A percentile compares a stretch with the other conserved stretches of the same genome.
These are phyloP conservation scores for Microbotryum violaceum DNA, from an alignment of 1,284 basidiomycete species.

Conservation along the genomic window DNA sequence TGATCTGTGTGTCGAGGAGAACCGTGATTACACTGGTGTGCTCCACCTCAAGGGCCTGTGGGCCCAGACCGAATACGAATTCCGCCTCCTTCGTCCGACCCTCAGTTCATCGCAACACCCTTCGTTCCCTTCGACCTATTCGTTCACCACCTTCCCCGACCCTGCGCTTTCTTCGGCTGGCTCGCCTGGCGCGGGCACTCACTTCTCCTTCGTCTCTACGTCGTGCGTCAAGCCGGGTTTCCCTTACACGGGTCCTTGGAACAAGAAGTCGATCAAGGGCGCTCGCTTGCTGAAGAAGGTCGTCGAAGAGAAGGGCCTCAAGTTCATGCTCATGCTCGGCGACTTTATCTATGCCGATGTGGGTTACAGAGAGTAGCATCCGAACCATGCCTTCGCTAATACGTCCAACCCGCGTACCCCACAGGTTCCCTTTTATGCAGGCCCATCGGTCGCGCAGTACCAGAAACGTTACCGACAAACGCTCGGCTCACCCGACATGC, in stretches of 20 bases:
- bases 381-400: no score
- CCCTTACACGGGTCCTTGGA: slow-evolving; percentile 40
- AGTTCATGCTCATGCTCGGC: slow-evolving; percentile 58
- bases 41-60: slow-evolving; percentile 55
- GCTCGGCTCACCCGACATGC: slow-evolving; percentile 53
- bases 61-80: slow-evolving; percentile 66
- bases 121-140: slow-evolving; percentile 44
- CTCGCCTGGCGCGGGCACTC: slow-evolving; percentile 37
- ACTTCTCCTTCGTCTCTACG: slow-evolving; percentile 59
- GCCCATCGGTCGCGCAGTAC: slow-evolving; percentile 49
- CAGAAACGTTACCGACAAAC: slow-evolving; percentile 58
- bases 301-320: slow-evolving; percentile 23
- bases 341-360: slow-evolving; percentile 74
- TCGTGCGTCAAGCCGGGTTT: slow-evolving; percentile 48
- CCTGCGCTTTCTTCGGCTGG: slow-evolving; percentile 45
- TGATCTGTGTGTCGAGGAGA: slow-evolving; percentile 33
- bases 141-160: slow-evolving; percentile 63
- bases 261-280: slow-evolving; percentile 31
- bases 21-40: slow-evolving; percentile 59
- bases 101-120: slow-evolving; percentile 50
- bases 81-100: slow-evolving; percentile 50
- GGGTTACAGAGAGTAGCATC: no score
- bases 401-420: no score
- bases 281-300: slow-evolving; percentile 28
- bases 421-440: slow-evolving; percentile 42